phyloP scores from a whole-genome alignment of 352 stramenopile genomes.

The Phytophthora tentaculata region DNA sequence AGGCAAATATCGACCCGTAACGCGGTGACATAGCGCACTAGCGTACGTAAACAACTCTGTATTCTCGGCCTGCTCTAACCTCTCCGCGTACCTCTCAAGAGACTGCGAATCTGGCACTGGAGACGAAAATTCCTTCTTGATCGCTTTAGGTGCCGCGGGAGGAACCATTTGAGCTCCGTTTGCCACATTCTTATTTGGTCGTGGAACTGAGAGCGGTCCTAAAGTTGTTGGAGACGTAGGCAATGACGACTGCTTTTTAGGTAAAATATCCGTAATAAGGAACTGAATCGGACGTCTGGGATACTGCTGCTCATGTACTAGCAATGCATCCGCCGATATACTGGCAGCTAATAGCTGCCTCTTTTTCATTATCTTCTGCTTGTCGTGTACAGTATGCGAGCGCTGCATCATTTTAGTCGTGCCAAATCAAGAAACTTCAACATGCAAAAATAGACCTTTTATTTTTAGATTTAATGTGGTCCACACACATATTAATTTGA shows the following conservation, averaged over 20 bases:
- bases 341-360: conserved; percentile 38
- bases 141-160: conserved; percentile 18
- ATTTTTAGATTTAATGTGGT: conserved; percentile 7
- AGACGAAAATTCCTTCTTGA: conserved; percentile 9
- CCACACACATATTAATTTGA: conserved; percentile 1
- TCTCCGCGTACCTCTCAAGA: conserved; percentile 41
- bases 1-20: conserved; percentile 70
- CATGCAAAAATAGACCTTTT: conserved; percentile 6
- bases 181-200: conserved; percentile 8
- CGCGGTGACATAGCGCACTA: conserved; percentile 66
- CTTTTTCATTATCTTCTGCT: conserved; percentile 21
- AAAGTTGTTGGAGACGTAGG: conserved; percentile 3
- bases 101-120: not conserved
- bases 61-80: conserved; percentile 58
- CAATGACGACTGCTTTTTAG: conserved; percentile 13
- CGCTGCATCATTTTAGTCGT: conserved; percentile 3
- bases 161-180: not conserved
- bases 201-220: conserved; percentile 22
- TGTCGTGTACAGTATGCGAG: conserved; percentile 11
- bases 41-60: conserved; percentile 73
- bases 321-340: conserved; percentile 43
- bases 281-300: conserved; percentile 23
- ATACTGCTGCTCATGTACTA: conserved; percentile 11
- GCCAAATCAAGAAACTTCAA: too few species aligned
- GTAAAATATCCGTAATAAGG: conserved; percentile 44